These are phyloP conservation scores for Aspergillus ibericus DNA, from an alignment of 2,329 filamentous ascomycete genomes.

Conservation along the genomic window DNA sequence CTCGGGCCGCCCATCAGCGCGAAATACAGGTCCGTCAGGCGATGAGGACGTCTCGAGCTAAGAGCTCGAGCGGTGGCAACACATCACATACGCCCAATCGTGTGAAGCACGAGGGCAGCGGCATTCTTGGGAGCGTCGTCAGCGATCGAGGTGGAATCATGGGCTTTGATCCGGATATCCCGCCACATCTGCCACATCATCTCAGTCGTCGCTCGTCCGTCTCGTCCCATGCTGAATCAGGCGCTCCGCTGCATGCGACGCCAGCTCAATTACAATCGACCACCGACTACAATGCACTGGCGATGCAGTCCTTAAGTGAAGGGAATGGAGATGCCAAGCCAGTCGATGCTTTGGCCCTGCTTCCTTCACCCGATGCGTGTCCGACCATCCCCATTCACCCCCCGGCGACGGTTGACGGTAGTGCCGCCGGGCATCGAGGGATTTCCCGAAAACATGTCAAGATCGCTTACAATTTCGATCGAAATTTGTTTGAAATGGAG, in stretches of 20 bases:
- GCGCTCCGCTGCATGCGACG: conserved; percentile 37
- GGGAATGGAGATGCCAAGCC: conserved; percentile 40
- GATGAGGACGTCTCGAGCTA: conserved; percentile 42
- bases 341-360: conserved; percentile 47
- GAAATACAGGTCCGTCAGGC: conserved; percentile 45
- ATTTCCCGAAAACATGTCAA: conserved; percentile 64
- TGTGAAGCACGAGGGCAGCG: conserved; percentile 46
- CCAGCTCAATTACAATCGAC: conserved; percentile 40
- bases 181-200: conserved; percentile 41
- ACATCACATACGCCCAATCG: conserved; percentile 47
- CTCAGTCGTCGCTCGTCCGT: conserved; percentile 52
- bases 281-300: conserved; percentile 49
- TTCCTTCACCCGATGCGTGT: conserved; percentile 54
- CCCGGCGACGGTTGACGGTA: conserved; percentile 47
- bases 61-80: conserved; percentile 49
- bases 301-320: conserved; percentile 45
- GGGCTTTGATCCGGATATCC: conserved; percentile 47
- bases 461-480: conserved; percentile 61
- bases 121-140: conserved; percentile 52
- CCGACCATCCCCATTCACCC: conserved; percentile 63
- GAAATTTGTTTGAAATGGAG: conserved; percentile 58
- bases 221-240: conserved; percentile 46
- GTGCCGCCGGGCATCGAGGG: conserved; percentile 53
- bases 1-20: conserved; percentile 47
- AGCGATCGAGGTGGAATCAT: conserved; percentile 59